A percentile compares a stretch with the other conserved stretches of the same genome.
Evolutionary conservation across 2,329 filamentous ascomycete genomes (phyloP).

Genomic region (Diaporthe australafricana): DNA sequence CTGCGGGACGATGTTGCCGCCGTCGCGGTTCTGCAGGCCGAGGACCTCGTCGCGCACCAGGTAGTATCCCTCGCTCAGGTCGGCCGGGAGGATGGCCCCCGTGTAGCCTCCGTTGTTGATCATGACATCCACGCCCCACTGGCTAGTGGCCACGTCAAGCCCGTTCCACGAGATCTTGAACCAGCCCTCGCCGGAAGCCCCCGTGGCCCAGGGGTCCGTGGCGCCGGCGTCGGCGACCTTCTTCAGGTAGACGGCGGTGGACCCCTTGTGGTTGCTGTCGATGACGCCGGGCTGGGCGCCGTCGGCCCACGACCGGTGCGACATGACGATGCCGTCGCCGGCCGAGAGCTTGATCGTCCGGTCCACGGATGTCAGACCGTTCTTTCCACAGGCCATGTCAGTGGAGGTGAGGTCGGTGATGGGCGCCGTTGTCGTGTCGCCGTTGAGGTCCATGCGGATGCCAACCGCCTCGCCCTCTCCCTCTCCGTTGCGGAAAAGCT

Average conservation of each 20-base stretch:
- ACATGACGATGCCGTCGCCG: conserved; percentile 23
- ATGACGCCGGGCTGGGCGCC: conserved; percentile 25
- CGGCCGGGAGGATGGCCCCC: conserved; percentile 5
- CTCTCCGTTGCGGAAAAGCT: conserved; percentile 25
- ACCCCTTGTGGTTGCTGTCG: conserved; percentile 24
- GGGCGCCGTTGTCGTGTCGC: conserved; percentile 3
- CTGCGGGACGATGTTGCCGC: conserved; percentile 21
- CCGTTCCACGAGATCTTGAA: conserved; percentile 29
- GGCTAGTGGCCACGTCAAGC: not conserved
- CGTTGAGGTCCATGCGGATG: conserved; percentile 13
- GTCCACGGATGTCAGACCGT: conserved; percentile 1
- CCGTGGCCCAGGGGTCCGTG: conserved; percentile 1
- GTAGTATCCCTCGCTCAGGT: conserved; percentile 17
- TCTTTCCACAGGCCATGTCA: conserved; percentile 22
- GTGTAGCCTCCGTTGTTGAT: conserved; percentile 23
- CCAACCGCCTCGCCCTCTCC: conserved; percentile 17
- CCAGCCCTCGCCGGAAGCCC: conserved; percentile 5
- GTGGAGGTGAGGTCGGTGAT: not conserved
- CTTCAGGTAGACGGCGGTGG: conserved; percentile 24
- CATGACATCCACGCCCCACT: conserved; percentile 21
- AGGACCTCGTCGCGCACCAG: conserved; percentile 26
- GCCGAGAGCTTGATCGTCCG: conserved; percentile 10
- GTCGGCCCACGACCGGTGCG: conserved; percentile 21
- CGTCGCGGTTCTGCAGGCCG: conserved; percentile 27
- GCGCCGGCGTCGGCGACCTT: conserved; percentile 2